phyloP scores from a whole-genome alignment of 2,329 filamentous ascomycete species.

The Dryadomyces sulphureus region DNA sequence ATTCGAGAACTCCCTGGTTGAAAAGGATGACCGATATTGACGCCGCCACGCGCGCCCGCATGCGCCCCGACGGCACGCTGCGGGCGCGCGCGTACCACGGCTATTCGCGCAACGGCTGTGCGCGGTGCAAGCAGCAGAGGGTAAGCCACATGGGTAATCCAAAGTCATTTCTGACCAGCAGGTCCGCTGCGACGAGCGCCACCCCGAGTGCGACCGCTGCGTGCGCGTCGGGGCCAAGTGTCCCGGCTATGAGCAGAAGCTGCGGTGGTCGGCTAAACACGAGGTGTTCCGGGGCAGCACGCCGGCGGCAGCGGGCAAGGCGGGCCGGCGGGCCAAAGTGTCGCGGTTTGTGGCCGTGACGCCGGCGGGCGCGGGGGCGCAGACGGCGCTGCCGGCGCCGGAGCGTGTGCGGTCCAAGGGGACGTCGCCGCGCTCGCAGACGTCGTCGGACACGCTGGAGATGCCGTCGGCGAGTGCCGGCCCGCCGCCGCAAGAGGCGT shows the following conservation, averaged over 20 bases:
- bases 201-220: constrained; percentile 24
- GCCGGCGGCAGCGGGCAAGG: background rate
- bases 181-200: constrained; percentile 11
- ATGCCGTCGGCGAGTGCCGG: background rate
- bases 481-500: background rate
- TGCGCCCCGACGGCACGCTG: background rate
- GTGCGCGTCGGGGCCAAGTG: constrained; percentile 25
- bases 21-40: background rate
- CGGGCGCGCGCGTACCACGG: constrained; percentile 9
- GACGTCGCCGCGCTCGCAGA: background rate
- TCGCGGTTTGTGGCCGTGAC: background rate
- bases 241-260: constrained; percentile 28
- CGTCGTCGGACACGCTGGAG: background rate
- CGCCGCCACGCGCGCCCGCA: constrained; percentile 1
- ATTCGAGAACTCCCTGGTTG: background rate
- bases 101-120: constrained; percentile 12
- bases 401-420: background rate
- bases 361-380: background rate
- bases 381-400: background rate
- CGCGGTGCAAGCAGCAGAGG: constrained; percentile 11
- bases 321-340: background rate
- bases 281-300: constrained; percentile 17
- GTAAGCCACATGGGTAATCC: too few relatives aligned
- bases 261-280: constrained; percentile 33
- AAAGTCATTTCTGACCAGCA: constrained; percentile 1